phyloP scores from a whole-genome alignment of 2,329 filamentous ascomycete genomes.

The Epichloe brachyelytri region DNA sequence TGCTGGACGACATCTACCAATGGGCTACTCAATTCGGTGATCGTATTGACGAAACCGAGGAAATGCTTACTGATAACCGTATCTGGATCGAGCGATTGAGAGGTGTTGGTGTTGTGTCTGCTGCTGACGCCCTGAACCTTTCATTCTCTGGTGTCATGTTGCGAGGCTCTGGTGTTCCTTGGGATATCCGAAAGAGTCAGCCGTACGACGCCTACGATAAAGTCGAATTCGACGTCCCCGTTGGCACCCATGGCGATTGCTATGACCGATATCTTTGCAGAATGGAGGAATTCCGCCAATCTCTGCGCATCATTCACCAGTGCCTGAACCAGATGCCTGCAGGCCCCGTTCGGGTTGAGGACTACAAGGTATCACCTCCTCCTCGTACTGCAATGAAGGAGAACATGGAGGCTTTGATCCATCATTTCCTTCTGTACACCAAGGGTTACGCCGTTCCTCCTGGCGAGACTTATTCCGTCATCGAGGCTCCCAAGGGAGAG shows the following conservation, averaged over 20 bases:
- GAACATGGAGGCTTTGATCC: constrained; percentile 99
- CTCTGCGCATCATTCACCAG: constrained; percentile 94
- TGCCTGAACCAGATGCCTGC: constrained; percentile 98
- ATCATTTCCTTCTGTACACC: constrained; percentile 97
- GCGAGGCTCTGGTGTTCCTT: constrained; percentile 88
- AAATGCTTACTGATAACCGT: constrained; percentile 96
- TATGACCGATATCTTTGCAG: constrained; percentile 98
- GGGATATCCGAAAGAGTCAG: constrained; percentile 91
- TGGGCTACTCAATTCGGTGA: constrained; percentile 99
- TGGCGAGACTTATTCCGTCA: constrained; percentile 94
- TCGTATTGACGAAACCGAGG: constrained; percentile 96
- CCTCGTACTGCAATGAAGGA: constrained; percentile 99
- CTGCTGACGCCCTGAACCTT: constrained; percentile 90
- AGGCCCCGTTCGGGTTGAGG: constrained; percentile 87
- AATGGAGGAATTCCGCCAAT: constrained; percentile 99
- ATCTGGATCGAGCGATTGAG: constrained; percentile 95
- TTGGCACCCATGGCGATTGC: constrained; percentile 94
- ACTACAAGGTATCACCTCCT: constrained; percentile 96
- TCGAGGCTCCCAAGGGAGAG: constrained; percentile 99
- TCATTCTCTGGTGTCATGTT: constrained; percentile 97
- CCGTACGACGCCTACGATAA: constrained; percentile 97
- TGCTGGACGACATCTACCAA: constrained; percentile 98
- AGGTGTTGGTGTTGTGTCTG: constrained; percentile 81
- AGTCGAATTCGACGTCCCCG: constrained; percentile 96
- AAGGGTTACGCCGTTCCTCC: constrained; percentile 97